Evolutionary conservation across 257 asterid genomes (phyloP), one percentile per base, ranked within the genome.

Genomic region (Forsythia viridissima): DNA sequence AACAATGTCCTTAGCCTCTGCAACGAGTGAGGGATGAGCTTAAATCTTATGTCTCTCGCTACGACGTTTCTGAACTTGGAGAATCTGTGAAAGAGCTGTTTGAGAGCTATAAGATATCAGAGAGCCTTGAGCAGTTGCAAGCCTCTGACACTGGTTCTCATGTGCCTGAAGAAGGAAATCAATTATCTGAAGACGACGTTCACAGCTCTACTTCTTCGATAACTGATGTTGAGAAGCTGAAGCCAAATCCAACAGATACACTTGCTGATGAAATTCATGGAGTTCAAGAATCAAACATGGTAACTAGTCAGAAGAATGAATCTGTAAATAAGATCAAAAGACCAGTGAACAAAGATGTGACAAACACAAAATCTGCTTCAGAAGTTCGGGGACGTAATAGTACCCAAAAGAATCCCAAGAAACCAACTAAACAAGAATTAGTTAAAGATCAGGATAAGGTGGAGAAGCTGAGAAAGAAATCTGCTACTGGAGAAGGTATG

Each of bases 21-120:
- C 96, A 91, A 76, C 87, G 87, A 77, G 81, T 93, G 83, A 89
- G 88, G 61, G 97, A 93, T 15, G 98, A 93, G 86, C 86, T 95
- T 40, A 93, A 85, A 85, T 80, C 91, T 21, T 95, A 93, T 77
- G 85, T 78, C 65, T 92, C 82, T 6, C 88, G 88, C 8, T 83
- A 95, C 80, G 80, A 82, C 84, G 91, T 92, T 66, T 79, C 92
- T 11, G 91, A 83, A 59, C 85, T 87, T 21, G 91, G 87, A 70
- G 97, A 87, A 75, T 68, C 85, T 4, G 81, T 89, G 84, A 95
- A 91, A 76, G 93, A 89, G 77, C 77, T 95, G 76, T 87, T 88
- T 24, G 92, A 91, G 79, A 76, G 86, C 86, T 93, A 95, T 71
- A 88, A 88, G 80, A 90, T 93, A 15, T 48, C 79, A 16, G 97